phyloP scores from a whole-genome alignment of 2,329 filamentous ascomycete species.

The Sporothrix schenckii region DNA sequence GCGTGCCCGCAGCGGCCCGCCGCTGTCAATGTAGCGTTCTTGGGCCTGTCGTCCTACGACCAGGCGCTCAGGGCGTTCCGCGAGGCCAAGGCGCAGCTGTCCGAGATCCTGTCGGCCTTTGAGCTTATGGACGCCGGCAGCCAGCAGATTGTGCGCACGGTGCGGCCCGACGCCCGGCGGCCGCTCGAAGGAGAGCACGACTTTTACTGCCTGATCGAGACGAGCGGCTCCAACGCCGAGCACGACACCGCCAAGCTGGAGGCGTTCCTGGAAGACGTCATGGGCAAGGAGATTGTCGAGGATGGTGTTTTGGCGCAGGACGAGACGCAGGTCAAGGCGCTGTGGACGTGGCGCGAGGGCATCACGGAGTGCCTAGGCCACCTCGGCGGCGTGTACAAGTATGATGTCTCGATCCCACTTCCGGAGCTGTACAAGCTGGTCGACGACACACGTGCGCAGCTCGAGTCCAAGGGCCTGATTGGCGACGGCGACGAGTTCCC shows the following conservation, averaged over 20 bases:
- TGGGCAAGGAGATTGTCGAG: conserved; percentile 80
- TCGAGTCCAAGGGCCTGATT: conserved; percentile 74
- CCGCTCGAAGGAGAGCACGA: conserved; percentile 83
- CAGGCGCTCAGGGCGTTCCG: conserved; percentile 84
- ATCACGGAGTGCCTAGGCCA: conserved; percentile 88
- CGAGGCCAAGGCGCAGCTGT: conserved; percentile 85
- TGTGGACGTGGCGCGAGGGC: conserved; percentile 94
- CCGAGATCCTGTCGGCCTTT: conserved; percentile 95
- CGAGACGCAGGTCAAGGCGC: conserved; percentile 79
- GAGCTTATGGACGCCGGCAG: conserved; percentile 92
- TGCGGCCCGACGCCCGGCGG: conserved; percentile 71
- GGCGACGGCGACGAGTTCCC: conserved; percentile 75
- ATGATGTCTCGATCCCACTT: conserved; percentile 93
- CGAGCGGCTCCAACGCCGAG: conserved; percentile 89
- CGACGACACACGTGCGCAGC: conserved; percentile 74
- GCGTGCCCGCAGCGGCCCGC: conserved; percentile 84
- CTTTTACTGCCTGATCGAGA: conserved; percentile 97
- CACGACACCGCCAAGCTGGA: conserved; percentile 93
- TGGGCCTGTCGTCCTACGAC: conserved; percentile 87
- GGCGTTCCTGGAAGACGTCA: conserved; percentile 82
- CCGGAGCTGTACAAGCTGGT: conserved; percentile 85
- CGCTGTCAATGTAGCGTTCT: conserved; percentile 92
- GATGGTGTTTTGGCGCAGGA: conserved; percentile 94
- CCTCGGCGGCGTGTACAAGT: conserved; percentile 96
- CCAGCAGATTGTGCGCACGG: conserved; percentile 74